Evolutionary conservation across 2,329 filamentous ascomycete genomes (phyloP).

Genomic region (Arthrobotrys entomopaga): DNA sequence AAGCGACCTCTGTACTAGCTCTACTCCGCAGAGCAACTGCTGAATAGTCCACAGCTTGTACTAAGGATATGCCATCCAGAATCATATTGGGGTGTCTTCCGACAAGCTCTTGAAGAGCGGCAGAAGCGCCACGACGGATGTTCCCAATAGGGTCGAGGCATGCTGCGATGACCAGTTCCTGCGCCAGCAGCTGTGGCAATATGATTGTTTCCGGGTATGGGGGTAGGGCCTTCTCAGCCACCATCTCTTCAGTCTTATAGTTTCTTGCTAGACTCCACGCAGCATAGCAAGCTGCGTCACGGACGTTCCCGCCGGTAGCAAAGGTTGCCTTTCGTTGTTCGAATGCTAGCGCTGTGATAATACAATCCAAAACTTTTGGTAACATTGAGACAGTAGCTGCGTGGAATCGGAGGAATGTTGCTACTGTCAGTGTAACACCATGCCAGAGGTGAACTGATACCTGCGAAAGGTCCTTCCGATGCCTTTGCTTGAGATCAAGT

Average conservation of each 20-base stretch:
- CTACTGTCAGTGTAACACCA: conserved; percentile 83
- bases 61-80: conserved; percentile 80
- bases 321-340: conserved; percentile 84
- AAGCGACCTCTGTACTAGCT: conserved; percentile 80
- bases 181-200: conserved; percentile 76
- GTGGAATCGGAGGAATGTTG: conserved; percentile 58
- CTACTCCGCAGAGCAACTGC: conserved; percentile 86
- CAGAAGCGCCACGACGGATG: conserved; percentile 89
- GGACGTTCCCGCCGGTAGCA: conserved; percentile 87
- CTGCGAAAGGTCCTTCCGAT: conserved; percentile 48
- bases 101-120: conserved; percentile 91
- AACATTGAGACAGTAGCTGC: conserved; percentile 57
- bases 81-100: conserved; percentile 90
- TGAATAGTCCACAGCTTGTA: conserved; percentile 93
- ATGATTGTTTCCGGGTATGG: conserved; percentile 58
- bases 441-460: conserved; percentile 72
- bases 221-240: conserved; percentile 60
- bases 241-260: conserved; percentile 82
- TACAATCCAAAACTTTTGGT: conserved; percentile 56
- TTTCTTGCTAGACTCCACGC: conserved; percentile 91
- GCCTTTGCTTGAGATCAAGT: conserved; percentile 41
- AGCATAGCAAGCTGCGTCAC: conserved; percentile 95
- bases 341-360: conserved; percentile 80
- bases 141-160: conserved; percentile 92
- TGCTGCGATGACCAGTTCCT: conserved; percentile 81